These are phyloP conservation scores for Fusarium sp. DNA, from an alignment of 2,329 filamentous ascomycete genomes.

Conservation along the genomic window DNA sequence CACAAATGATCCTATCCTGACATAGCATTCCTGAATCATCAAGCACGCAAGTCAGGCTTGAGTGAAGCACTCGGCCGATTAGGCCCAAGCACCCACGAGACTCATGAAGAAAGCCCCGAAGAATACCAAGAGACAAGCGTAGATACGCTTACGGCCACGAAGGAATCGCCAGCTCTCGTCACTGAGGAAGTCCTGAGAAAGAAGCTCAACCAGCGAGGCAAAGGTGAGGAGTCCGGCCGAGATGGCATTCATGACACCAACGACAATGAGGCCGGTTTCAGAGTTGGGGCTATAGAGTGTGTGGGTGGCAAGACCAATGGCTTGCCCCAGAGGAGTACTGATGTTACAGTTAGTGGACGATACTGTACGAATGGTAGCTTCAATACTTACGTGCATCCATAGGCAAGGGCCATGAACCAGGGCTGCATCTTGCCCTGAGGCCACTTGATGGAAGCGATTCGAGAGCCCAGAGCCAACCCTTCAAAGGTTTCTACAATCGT, in stretches of 20 bases:
- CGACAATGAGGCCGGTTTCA: slow-evolving; percentile 73
- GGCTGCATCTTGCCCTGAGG: slow-evolving; percentile 56
- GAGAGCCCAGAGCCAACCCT: slow-evolving; percentile 71
- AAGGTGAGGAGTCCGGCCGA: slow-evolving; percentile 77
- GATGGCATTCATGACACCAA: slow-evolving; percentile 79
- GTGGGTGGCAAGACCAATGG: slow-evolving; percentile 76
- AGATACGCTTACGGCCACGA: slow-evolving; percentile 62
- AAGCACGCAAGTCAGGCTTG: neutral
- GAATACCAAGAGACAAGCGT: slow-evolving; percentile 67
- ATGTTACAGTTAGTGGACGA: slow-evolving; percentile 30
- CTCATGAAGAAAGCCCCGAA: slow-evolving; percentile 71
- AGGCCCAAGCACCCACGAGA: slow-evolving; percentile 72
- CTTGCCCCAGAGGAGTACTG: slow-evolving; percentile 78
- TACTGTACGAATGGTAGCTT: neutral
- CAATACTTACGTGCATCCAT: slow-evolving; percentile 61
- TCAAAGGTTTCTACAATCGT: slow-evolving; percentile 55
- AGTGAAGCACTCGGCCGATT: slow-evolving; percentile 20
- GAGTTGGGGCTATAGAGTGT: slow-evolving; percentile 75
- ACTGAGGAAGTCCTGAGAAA: slow-evolving; percentile 77
- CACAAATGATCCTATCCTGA: neutral
- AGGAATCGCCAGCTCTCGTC: slow-evolving; percentile 70
- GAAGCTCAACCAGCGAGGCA: slow-evolving; percentile 75
- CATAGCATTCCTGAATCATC: neutral
- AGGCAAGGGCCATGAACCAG: slow-evolving; percentile 67
- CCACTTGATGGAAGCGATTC: slow-evolving; percentile 68